phyloP scores from a whole-genome alignment of 768 basidiomycete genomes.

The Sutorius australiensis region DNA sequence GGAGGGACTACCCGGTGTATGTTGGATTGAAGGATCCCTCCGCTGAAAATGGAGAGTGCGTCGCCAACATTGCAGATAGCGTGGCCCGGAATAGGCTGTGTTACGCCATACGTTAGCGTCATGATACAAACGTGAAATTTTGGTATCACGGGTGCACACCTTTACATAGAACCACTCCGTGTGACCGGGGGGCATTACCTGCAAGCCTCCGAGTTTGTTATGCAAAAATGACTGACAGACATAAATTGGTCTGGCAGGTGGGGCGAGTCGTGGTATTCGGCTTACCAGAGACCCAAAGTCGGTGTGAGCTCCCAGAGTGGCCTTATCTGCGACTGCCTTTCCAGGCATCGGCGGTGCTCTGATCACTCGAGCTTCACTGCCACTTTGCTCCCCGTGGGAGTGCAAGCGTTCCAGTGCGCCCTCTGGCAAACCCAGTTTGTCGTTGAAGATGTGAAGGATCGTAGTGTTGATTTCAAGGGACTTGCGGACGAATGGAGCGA shows the following conservation, averaged over 20 bases:
- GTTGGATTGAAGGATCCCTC: conserved; percentile 60
- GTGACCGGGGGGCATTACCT: conserved; percentile 59
- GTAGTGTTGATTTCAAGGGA: conserved; percentile 54
- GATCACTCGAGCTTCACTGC: conserved; percentile 56
- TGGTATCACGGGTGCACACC: conserved; percentile 28
- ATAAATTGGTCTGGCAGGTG: not conserved
- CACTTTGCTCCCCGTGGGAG: conserved; percentile 43
- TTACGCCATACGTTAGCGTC: not conserved
- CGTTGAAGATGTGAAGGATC: conserved; percentile 54
- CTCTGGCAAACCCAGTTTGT: conserved; percentile 48
- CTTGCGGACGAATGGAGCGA: conserved; percentile 55
- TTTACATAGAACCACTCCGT: conserved; percentile 67
- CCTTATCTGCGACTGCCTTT: conserved; percentile 28
- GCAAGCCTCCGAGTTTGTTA: conserved; percentile 66
- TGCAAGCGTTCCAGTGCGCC: conserved; percentile 47
- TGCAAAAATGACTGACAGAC: conserved; percentile 57
- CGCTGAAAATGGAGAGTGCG: conserved; percentile 57
- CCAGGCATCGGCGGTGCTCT: conserved; percentile 41
- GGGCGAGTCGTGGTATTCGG: not conserved
- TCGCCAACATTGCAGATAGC: conserved; percentile 64
- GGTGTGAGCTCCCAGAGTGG: conserved; percentile 62
- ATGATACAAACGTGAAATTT: not conserved
- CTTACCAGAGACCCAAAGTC: conserved; percentile 71
- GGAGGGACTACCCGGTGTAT: conserved; percentile 63
- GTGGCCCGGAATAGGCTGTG: conserved; percentile 49